These are phyloP conservation scores for Lodderomyces margitis DNA, from an alignment of 1,139 yeast genomes.

Conservation along the genomic window DNA sequence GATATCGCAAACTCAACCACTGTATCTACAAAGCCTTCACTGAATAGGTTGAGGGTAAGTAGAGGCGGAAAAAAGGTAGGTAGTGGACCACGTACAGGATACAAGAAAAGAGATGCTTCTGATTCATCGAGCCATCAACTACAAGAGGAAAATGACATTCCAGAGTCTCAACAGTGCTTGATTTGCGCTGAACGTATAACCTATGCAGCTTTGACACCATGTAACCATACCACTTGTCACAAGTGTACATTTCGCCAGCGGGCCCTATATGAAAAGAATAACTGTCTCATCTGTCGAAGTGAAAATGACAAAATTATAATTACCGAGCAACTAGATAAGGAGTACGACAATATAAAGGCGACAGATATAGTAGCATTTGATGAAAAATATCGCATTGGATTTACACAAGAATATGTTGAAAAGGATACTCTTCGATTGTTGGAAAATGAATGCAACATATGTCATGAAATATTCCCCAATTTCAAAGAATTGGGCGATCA, in stretches of 20 bases:
- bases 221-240: slow-evolving; percentile 85
- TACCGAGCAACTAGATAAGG: slow-evolving; percentile 41
- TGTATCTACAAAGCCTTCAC: slow-evolving; percentile 5
- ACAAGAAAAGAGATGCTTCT: slow-evolving; percentile 6
- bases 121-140: slow-evolving; percentile 7
- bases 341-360: slow-evolving; percentile 36
- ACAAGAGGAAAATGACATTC: slow-evolving; percentile 28
- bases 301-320: slow-evolving; percentile 60
- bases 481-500: slow-evolving; percentile 68
- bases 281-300: slow-evolving; percentile 82
- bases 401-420: slow-evolving; percentile 45
- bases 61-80: slow-evolving; percentile 16
- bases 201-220: slow-evolving; percentile 71
- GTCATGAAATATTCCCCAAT: slow-evolving; percentile 39
- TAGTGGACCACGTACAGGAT: neutral
- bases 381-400: slow-evolving; percentile 49
- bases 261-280: slow-evolving; percentile 68
- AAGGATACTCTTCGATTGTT: slow-evolving; percentile 51
- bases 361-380: slow-evolving; percentile 33
- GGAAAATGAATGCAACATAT: slow-evolving; percentile 57
- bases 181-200: slow-evolving; percentile 77
- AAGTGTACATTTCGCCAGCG: slow-evolving; percentile 80
- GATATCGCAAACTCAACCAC: neutral
- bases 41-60: slow-evolving; percentile 19
- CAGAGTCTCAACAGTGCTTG: slow-evolving; percentile 53